A percentile compares a stretch with the other conserved stretches of the same genome.
These are phyloP conservation scores for Beauveria brongniartii DNA, from an alignment of 2,329 filamentous ascomycete species.

Conservation along the genomic window DNA sequence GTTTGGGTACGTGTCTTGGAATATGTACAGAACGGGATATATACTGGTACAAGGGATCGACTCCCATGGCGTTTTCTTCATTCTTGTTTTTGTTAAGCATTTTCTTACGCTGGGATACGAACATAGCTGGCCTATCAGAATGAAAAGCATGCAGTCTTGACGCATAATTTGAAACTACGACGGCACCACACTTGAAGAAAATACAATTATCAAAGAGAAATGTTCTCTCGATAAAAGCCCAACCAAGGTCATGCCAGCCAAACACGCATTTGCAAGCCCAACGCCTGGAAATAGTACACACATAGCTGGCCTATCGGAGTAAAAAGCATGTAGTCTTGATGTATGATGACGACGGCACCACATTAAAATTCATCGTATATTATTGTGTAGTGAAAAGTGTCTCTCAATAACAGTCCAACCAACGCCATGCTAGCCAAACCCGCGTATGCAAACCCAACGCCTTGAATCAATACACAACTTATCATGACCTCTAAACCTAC, in stretches of 20 bases:
- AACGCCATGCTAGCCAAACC: neutral
- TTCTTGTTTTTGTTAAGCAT: neutral
- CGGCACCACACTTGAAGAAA: neutral
- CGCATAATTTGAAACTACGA: neutral
- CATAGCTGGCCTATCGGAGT: no score
- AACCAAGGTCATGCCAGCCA: no score
- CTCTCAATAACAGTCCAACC: neutral
- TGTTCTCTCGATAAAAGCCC: no score
- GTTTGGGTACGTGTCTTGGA: slow-evolving; percentile 13
- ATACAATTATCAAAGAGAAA: no score
- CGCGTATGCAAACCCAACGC: neutral
- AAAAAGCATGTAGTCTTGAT: no score
- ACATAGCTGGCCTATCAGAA: slow-evolving; percentile 4
- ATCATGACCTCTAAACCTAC: neutral
- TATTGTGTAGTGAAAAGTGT: neutral
- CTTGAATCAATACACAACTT: neutral
- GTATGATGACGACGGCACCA: neutral
- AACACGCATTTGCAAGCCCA: no score
- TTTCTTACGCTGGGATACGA: neutral
- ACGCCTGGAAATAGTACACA: no score
- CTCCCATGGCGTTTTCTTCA: slow-evolving; percentile 17
- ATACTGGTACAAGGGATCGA: slow-evolving; percentile 14
- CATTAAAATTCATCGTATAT: neutral
- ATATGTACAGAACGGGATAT: slow-evolving; percentile 13
- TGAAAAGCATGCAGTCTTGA: neutral